Evolutionary conservation across 176 grass and related monocot genomes (phyloP).

Genomic region (Otatea glauca): DNA sequence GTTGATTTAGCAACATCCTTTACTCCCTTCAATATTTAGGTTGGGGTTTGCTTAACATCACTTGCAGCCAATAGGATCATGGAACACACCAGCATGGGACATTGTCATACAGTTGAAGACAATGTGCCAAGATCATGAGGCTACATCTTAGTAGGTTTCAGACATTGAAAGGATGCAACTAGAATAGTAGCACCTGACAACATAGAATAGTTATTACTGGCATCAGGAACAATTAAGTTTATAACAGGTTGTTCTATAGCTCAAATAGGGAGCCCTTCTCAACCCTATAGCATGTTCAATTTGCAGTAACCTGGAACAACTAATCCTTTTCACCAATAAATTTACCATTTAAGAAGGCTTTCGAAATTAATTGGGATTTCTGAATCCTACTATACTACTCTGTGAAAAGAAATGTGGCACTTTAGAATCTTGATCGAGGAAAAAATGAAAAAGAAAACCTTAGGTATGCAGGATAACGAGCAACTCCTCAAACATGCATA

Average conservation of each 20-base stretch:
- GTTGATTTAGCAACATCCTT: not conserved
- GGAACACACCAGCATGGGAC: not conserved
- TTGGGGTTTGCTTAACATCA: not conserved
- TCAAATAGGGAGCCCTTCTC: not conserved
- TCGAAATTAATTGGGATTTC: not conserved
- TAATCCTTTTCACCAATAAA: not conserved
- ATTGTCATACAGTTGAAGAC: not conserved
- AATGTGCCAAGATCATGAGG: not conserved
- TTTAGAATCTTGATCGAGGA: not conserved
- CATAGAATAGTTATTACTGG: not conserved
- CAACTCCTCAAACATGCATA: slow-evolving; percentile 1
- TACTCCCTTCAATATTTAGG: not conserved
- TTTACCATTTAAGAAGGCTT: not conserved
- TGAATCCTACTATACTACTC: not conserved
- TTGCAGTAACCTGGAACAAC: not conserved
- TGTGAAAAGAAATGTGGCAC: not conserved
- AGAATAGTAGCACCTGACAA: not conserved
- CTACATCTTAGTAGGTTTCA: not conserved
- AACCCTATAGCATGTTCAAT: not conserved
- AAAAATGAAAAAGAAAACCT: no score
- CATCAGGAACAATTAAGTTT: not conserved
- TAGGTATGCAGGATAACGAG: not conserved
- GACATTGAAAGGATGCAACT: slow-evolving; percentile 1
- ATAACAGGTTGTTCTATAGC: not conserved
- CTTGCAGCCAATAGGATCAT: not conserved